Base-by-base conservation (phyloP, 78 protist genomes). In the Dictyostelium intermedium region DNA sequence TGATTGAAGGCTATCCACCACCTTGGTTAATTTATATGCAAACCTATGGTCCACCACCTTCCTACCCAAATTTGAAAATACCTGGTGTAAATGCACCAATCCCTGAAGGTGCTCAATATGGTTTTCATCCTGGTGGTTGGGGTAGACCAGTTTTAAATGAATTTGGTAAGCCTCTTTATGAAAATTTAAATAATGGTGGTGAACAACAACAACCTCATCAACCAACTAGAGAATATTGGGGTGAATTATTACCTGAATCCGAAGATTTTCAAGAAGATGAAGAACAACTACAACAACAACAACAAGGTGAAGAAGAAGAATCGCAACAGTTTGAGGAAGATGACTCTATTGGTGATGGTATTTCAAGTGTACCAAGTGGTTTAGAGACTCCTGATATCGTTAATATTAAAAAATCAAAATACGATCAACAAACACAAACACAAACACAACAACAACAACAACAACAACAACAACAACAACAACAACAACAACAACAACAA, bases 11-110 rank as follows among this genome's bases (percentile, higher is more conserved):
- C 1, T 91, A 86, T 25, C 99, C 99, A 16, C 99, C 99, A 53
- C 99, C 99, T 16, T 99, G 99, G 99, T 98, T 99, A 16, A 85
- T 97, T 84, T 95, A 95, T 96, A 99, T 99, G 99, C 99, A 99
- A 95, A 83, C 96, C 0, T 76, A 70, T 80, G 98, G 99, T 5
- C 99, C 98, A 34, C 99, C 99, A 7, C 99, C 99, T 8, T 85
- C 99, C 7, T 99, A 98, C 83, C 99, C 99, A 0, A 91, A 72
- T 37, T 94, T 99, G 32, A 95, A 96, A 30, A 93, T 99, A 14
- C 99, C 99, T 0, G 99, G 99, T n/a, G 97, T 99, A 16, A 99
- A 99, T 69, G 99, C 99, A 11, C 99, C 99, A 2, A 92, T 99
- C 16, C 99, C 99, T 0, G 86, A 76, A 47, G 99, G 99, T 30